These are phyloP conservation scores for Starmerella etchellsii DNA, from an alignment of 805 yeast species.

Conservation along the genomic window DNA sequence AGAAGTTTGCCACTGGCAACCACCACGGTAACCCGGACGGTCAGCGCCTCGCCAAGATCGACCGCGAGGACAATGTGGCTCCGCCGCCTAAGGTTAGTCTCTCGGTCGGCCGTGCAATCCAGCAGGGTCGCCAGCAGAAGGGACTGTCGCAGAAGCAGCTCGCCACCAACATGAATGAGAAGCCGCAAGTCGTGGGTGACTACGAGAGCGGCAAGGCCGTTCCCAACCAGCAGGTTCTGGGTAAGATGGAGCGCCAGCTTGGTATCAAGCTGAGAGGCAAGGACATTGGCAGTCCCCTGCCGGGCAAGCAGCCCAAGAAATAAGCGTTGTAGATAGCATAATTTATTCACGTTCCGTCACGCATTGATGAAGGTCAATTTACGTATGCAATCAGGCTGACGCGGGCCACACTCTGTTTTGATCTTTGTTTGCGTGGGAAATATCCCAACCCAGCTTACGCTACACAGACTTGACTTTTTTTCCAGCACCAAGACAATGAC, in stretches of 20 bases:
- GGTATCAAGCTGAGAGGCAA: constrained; percentile 95
- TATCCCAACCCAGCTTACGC: no score
- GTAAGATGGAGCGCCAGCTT: constrained; percentile 82
- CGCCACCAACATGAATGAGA: constrained; percentile 90
- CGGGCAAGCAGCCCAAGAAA: constrained; percentile 32
- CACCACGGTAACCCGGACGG: constrained; percentile 70
- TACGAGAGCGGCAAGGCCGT: constrained; percentile 94
- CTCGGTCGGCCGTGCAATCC: constrained; percentile 76
- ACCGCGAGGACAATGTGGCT: constrained; percentile 84
- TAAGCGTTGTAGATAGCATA: neutral
- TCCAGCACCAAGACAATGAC: neutral
- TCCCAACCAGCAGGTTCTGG: constrained; percentile 90
- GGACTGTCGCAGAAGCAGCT: constrained; percentile 87
- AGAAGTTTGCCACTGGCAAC: constrained; percentile 65
- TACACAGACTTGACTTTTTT: neutral
- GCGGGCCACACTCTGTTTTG: no score
- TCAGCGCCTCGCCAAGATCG: constrained; percentile 85
- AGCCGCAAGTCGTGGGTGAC: constrained; percentile 88
- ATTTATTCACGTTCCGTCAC: no score
- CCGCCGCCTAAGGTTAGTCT: constrained; percentile 80
- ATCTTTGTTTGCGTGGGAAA: constrained; percentile 1
- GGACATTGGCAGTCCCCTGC: constrained; percentile 79
- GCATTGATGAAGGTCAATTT: neutral
- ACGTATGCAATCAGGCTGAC: neutral
- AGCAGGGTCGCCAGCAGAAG: constrained; percentile 76